These are phyloP conservation scores for Nematodospora valgi DNA, from an alignment of 805 yeast genomes.

Conservation along the genomic window DNA sequence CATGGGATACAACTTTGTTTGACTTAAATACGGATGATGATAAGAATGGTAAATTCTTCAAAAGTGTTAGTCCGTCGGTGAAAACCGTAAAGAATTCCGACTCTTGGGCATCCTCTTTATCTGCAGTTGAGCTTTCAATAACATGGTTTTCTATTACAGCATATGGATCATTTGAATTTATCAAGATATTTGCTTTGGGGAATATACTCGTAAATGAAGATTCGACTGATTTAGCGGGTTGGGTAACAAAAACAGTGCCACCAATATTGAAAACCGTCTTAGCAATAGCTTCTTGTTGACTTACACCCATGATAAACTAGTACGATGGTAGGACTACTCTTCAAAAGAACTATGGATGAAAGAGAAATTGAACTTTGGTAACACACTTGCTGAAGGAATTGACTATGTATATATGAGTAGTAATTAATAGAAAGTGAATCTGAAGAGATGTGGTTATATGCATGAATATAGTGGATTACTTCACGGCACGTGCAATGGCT, in stretches of 20 bases:
- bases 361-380: too few species aligned
- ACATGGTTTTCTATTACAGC: constrained; percentile 18
- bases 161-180: constrained; percentile 54
- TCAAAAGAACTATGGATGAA: neutral
- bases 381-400: too few species aligned
- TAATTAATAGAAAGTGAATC: too few species aligned
- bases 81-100: constrained; percentile 42
- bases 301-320: constrained; percentile 8
- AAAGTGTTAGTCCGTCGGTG: constrained; percentile 50
- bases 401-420: too few species aligned
- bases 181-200: constrained; percentile 24
- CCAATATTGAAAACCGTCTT: constrained; percentile 9
- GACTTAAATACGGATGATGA: constrained; percentile 32
- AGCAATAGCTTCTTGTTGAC: constrained; percentile 11
- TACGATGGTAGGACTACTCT: neutral
- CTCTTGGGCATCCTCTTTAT: constrained; percentile 11
- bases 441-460: too few species aligned
- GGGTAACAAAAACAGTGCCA: constrained; percentile 38
- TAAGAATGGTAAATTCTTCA: constrained; percentile 60
- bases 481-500: too few species aligned
- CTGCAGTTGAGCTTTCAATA: neutral
- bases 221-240: constrained; percentile 43
- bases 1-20: constrained; percentile 55
- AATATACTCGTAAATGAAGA: constrained; percentile 26
- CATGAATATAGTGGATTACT: too few species aligned